Evolutionary conservation across 2,329 filamentous ascomycete species (phyloP), one percentile per base, ranked within the genome.

Genomic region (Claviceps quebecensis): DNA sequence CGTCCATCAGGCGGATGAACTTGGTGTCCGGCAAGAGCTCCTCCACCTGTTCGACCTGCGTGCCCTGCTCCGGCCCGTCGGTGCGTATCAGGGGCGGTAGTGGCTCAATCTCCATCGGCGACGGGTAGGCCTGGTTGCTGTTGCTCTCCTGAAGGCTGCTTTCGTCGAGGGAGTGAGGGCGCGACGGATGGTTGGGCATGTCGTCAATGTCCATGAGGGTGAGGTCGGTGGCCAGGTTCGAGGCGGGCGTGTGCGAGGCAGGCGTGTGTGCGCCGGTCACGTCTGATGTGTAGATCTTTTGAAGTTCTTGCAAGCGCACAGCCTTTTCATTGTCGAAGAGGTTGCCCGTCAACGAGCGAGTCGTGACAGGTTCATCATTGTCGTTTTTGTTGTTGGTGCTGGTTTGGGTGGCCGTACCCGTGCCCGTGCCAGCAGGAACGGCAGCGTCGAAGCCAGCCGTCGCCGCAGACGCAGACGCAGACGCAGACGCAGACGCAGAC

Each of bases 31-130:
- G 68, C 46, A 73, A 71, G 51, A 84, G 71, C 59, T 83, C 79
- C 58, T 76, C 71, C 52, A 81, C 77, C 61, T 82, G 82, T 51
- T 82, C 79, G 48, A 81, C 70, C 63, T 83, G 80, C 9, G 79
- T 83, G 62, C 76, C 79, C 61, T 80, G 74, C 56, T 83, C 78
- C 45, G 79, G 78, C 29, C 80, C 80, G 53, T 80, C 76, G 53
- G 80, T 83, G 59, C 69, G 75, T 41, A 73, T 67, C 23, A 71
- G 67, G 37, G 76, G 75, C 45, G 73, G 69, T 50, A 70, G 71
- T 54, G 73, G 72, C 57, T 81, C 77, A 54, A 75, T 73, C 61
- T 81, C 78, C 19, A 79, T 72, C 51, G 80, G 80, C 51, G 80
- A 83, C 50, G 80, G 80, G 60, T 83, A 84, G 59, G 80, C 80